phyloP scores from a whole-genome alignment of 2,329 filamentous ascomycete species.

The Monilinia fructigena region DNA sequence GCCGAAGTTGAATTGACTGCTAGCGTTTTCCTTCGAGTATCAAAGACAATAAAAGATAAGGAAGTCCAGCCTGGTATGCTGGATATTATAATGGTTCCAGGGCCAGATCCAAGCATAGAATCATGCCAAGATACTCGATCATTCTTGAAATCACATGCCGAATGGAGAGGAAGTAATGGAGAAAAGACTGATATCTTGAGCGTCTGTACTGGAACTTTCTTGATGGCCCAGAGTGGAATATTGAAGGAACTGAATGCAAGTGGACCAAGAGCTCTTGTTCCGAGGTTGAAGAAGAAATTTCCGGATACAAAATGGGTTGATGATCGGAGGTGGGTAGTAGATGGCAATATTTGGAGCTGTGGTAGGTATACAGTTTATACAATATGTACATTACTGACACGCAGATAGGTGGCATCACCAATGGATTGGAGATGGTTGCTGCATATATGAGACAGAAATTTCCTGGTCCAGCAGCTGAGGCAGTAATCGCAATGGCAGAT shows the following conservation, averaged over 20 bases:
- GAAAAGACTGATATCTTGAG: conserved; percentile 49
- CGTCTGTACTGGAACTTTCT: conserved; percentile 51
- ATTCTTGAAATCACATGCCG: conserved; percentile 47
- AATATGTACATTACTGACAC: conserved; percentile 20
- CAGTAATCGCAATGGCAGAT: conserved; percentile 47
- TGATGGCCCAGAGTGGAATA: conserved; percentile 51
- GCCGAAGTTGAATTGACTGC: conserved; percentile 46
- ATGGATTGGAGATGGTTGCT: conserved; percentile 55
- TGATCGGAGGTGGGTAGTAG: conserved; percentile 50
- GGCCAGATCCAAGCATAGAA: conserved; percentile 45
- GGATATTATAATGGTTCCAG: conserved; percentile 53
- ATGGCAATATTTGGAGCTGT: conserved; percentile 56
- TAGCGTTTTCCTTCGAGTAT: conserved; percentile 43
- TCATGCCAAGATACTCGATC: conserved; percentile 42
- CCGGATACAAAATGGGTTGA: conserved; percentile 47
- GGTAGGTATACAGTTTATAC: conserved; percentile 38
- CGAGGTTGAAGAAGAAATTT: conserved; percentile 39
- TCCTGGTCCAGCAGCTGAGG: conserved; percentile 47
- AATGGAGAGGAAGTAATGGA: conserved; percentile 30
- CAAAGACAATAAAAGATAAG: conserved; percentile 47
- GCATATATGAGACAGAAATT: conserved; percentile 49
- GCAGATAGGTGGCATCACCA: conserved; percentile 48
- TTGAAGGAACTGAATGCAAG: conserved; percentile 48
- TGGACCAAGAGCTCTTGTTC: conserved; percentile 49
- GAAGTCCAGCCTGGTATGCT: conserved; percentile 52